Conservation (phyloP, 2,329 filamentous ascomycete species). For the Mycosphaerelloides madeirae region DNA sequence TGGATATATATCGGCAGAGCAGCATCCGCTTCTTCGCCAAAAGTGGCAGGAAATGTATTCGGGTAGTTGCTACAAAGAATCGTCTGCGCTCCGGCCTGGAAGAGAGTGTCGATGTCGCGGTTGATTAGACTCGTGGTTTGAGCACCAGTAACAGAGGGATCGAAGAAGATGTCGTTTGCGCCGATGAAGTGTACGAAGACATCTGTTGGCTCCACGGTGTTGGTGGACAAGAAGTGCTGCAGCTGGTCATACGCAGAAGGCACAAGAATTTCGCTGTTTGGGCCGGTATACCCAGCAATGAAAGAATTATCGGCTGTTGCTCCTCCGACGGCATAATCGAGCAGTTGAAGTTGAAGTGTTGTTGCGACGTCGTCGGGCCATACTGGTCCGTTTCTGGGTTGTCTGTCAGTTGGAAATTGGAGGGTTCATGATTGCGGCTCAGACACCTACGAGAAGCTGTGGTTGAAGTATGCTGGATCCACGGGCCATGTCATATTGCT, state of each 20-base stretch:
- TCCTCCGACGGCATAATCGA: too few species aligned
- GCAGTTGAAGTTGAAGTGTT: too few species aligned
- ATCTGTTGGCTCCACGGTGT: neutral
- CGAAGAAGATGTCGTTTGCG: constrained; percentile 2
- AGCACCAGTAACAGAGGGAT: constrained; percentile 1
- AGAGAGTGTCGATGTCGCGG: constrained; percentile 3
- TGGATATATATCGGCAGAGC: neutral
- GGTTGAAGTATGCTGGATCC: constrained; percentile 9
- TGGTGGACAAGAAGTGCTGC: neutral
- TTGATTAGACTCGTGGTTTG: constrained; percentile 5
- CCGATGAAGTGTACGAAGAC: constrained; percentile 8
- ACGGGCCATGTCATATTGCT: constrained; percentile 6
- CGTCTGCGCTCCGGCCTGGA: neutral
- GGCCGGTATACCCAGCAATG: constrained; percentile 4
- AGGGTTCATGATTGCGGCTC: neutral
- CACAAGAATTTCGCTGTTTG: constrained; percentile 4
- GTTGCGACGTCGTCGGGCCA: too few species aligned
- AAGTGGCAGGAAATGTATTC: neutral
- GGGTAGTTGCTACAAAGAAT: neutral
- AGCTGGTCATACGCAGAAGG: constrained; percentile 7
- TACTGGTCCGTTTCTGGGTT: constrained; percentile 1
- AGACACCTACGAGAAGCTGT: constrained; percentile 7
- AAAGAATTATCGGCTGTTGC: constrained; percentile 9
- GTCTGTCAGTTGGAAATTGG: neutral
- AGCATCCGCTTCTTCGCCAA: too few species aligned